Conservation (phyloP, 176 grass and related monocot species). For the Oryza punctata region DNA sequence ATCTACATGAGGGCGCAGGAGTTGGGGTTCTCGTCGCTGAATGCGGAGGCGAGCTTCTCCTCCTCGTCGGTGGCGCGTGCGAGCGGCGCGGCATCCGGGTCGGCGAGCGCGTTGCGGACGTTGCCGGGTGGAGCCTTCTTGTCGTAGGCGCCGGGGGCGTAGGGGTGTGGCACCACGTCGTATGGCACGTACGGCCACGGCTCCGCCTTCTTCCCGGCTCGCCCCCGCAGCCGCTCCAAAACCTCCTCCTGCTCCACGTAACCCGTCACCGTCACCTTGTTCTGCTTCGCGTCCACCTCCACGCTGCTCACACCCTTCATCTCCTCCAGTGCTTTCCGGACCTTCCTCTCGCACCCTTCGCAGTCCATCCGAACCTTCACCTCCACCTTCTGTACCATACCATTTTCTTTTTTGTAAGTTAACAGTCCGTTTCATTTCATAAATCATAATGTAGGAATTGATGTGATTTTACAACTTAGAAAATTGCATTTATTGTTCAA, state of each 20-base stretch:
- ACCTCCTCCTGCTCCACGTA: constrained; percentile 57
- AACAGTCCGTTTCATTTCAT: no score
- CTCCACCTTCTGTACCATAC: constrained; percentile 44
- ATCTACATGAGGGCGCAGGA: constrained; percentile 68
- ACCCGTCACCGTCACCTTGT: constrained; percentile 63
- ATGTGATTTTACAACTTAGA: no score
- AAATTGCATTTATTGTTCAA: no score
- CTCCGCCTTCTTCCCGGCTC: constrained; percentile 65
- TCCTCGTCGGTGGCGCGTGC: constrained; percentile 52
- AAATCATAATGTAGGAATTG: no score
- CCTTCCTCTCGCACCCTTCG: constrained; percentile 77
- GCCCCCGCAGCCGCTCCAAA: constrained; percentile 41
- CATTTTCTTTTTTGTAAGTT: neutral
- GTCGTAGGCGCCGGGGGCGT: constrained; percentile 71
- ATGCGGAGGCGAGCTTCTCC: constrained; percentile 49
- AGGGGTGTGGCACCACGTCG: constrained; percentile 57
- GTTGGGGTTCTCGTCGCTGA: constrained; percentile 82
- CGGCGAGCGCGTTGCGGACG: constrained; percentile 52
- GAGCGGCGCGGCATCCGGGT: constrained; percentile 48
- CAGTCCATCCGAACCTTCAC: constrained; percentile 74
- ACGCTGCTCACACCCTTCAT: constrained; percentile 62
- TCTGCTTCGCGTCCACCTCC: constrained; percentile 58
- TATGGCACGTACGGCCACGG: constrained; percentile 76
- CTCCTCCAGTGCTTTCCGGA: constrained; percentile 52
- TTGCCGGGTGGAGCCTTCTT: constrained; percentile 80